Evolutionary conservation across 352 stramenopile genomes (phyloP), one percentile per base, ranked within the genome.

Genomic region (Pythium guiyangense): DNA sequence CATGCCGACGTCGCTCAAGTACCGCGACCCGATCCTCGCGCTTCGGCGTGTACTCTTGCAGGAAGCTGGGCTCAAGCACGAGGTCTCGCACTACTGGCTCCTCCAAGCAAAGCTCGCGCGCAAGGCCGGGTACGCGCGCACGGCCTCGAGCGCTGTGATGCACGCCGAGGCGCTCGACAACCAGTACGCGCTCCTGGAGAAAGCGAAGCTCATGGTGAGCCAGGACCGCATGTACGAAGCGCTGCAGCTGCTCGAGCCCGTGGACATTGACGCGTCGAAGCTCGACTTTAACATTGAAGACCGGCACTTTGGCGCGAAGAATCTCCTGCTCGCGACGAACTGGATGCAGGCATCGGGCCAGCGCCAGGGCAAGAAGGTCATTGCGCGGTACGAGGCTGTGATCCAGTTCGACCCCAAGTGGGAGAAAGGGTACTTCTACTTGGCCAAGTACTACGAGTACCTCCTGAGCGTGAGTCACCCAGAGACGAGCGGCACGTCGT

Each of bases 301-400:
- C 35, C 67, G 69, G 26, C 79, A 85, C 40, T 84, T 84, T 37
- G 83, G 73, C 64, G 90, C 90, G 35, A 96, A 95, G 31, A 92
- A 85, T 29, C 67, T 98, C 22, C 76, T 99, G 6, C 76, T 97
- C 40, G 84, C 94, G 11, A 99, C 96, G 1, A 95, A 98, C 53
- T 99, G 96, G 94, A 98, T 98, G 77, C 92, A 97, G 64, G 90
- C 96, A 54, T 96, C 84, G 20, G 94, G 95, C 0, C 77, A 98
- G 57, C 93, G 97, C 51, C 93, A 97, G 71, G 93, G 88, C 4
- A 83, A 84, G 52, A 95, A 98, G 67, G 91, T 99, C 25, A 90
- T 98, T 15, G 73, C 95, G 54, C 76, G 96, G 35, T 99, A 99
- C 66, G 68, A 96, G 71, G 87, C 96, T 22, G 91, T 98, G 29